Percentiles rank a stretch among this genome's conserved stretches.
Conservation (phyloP, 2,329 filamentous ascomycete genomes). For the Aspergillus amoenus region DNA sequence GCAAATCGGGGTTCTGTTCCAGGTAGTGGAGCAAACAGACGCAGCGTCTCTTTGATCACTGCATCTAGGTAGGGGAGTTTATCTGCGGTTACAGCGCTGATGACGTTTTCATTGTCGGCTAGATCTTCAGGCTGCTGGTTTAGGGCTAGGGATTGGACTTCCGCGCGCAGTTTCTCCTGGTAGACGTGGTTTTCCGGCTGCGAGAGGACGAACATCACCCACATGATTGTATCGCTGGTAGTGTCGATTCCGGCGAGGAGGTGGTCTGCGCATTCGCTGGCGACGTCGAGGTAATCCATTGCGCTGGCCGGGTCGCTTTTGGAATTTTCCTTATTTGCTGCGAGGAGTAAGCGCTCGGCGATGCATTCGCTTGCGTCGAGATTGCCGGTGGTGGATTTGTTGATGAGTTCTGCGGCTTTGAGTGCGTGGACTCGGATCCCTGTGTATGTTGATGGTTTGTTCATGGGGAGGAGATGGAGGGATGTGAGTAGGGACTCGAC, state of each 20-base stretch:
- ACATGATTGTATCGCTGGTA: neutral
- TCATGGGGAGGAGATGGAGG: constrained; percentile 47
- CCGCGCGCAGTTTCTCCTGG: neutral
- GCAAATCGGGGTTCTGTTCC: neutral
- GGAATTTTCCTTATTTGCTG: neutral
- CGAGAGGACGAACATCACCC: neutral
- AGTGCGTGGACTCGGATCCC: constrained; percentile 47
- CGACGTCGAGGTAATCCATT: constrained; percentile 49
- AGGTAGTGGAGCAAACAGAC: neutral
- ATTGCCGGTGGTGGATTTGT: neutral
- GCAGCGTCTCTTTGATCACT: neutral
- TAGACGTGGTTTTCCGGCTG: neutral
- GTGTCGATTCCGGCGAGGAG: constrained; percentile 31
- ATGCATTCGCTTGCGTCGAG: neutral
- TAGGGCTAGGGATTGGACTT: neutral
- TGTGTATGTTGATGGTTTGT: constrained; percentile 52
- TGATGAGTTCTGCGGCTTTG: neutral
- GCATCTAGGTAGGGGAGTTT: neutral
- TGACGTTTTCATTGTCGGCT: neutral
- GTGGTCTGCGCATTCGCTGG: constrained; percentile 56
- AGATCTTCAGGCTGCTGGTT: neutral
- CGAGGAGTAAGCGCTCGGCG: neutral
- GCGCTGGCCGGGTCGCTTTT: constrained; percentile 14
- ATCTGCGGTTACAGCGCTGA: neutral
- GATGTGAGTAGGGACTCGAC: constrained; percentile 29